Evolutionary conservation across 495 filamentous ascomycete species (phyloP), one percentile per base, ranked within the genome.

Genomic region (Parathielavia hyrcaniae): DNA sequence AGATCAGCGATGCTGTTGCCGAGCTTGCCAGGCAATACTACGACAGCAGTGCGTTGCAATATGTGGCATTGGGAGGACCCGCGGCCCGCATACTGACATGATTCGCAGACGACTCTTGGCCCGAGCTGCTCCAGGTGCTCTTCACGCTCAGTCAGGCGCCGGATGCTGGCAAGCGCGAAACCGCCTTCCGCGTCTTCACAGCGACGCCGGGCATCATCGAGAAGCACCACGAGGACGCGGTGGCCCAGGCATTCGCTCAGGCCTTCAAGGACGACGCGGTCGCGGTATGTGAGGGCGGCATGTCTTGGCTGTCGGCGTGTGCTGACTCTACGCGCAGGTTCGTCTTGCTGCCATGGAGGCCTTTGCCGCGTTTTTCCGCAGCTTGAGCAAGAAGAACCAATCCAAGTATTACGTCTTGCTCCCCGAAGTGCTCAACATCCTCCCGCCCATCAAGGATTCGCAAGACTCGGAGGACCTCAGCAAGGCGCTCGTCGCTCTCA

Each of bases 131-230:
- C 16, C 81, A 83, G 16, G 83, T 86, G 30, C 80, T 99, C 17
- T 97, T 96, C 73, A 81, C 85, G 46, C 84, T 91, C 26, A 97
- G 93, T 69, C 89, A 92, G 67, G 89, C 88, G 23, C 74, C 79
- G 46, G 89, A 96, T 45, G 73, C 86, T 13, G 86, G 83, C 58
- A 84, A 91, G 68, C 84, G 95, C 22, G 93, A 97, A 75, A 87
- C 81, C 34, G 89, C 95, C 23, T 99, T 90, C 73, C 81, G 95
- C 43, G 90, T 99, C 57, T 96, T 99, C 68, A 86, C 90, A 40
- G 92, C 90, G 0, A 97, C 95, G 9, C 95, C 95, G 17, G 89
- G 89, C 19, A 91, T 99, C 64, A 97, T 99, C 64, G 91, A 96
- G 71, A 92, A 86, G 72, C 89, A 95, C 64, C 92, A 99, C 65